Conservation (phyloP, 495 filamentous ascomycete species). For the Talaromyces ruber region DNA sequence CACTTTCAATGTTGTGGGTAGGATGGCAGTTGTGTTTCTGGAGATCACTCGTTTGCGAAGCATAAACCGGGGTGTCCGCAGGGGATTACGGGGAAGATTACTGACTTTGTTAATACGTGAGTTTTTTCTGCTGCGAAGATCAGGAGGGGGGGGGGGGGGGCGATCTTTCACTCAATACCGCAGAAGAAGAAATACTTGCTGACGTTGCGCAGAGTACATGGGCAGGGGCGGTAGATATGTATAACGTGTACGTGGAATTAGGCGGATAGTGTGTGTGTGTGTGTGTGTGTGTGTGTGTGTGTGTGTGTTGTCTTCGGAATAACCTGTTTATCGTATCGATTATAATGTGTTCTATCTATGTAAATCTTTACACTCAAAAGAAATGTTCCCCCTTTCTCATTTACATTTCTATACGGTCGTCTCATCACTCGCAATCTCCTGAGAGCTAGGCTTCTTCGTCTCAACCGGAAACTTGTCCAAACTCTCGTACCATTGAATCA, state of each 20-base stretch:
- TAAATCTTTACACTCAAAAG: too few species aligned
- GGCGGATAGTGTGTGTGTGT: background rate
- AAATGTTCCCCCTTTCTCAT: too few species aligned
- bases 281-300: too few species aligned
- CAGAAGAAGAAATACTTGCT: background rate
- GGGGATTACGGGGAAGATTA: constrained; percentile 19
- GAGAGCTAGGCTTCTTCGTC: constrained; percentile 4
- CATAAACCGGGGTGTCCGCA: constrained; percentile 22
- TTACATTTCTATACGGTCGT: background rate
- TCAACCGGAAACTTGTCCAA: constrained; percentile 53
- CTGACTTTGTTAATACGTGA: background rate
- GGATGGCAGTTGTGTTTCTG: constrained; percentile 12
- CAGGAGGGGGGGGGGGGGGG: too few species aligned
- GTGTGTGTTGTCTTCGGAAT: too few species aligned
- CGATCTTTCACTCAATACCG: too few species aligned
- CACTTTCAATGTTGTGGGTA: background rate
- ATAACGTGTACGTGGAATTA: background rate
- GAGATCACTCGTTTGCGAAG: constrained; percentile 29
- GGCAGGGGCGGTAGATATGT: background rate
- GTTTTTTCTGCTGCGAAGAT: too few species aligned
- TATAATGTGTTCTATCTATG: background rate
- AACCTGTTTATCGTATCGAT: background rate
- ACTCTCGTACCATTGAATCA: constrained; percentile 58
- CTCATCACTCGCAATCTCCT: background rate
- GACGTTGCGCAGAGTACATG: background rate